phyloP scores from a whole-genome alignment of 768 basidiomycete genomes.

The Collybia sordida region DNA sequence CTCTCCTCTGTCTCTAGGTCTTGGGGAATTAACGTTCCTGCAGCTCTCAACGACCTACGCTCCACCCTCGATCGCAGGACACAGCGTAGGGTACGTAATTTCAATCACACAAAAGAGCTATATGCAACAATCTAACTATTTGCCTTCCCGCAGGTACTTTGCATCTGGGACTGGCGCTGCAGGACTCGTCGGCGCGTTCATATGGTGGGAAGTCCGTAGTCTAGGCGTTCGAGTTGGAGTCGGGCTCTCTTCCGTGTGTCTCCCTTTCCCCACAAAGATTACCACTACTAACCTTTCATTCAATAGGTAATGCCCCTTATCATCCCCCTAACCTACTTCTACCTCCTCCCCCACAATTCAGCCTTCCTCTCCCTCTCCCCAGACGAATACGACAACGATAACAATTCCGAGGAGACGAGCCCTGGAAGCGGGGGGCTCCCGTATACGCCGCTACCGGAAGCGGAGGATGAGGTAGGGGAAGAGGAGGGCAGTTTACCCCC shows the following conservation, averaged over 20 bases:
- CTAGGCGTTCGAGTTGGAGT: constrained; percentile 84
- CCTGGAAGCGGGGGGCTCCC: neutral
- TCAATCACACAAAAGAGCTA: too few relatives aligned
- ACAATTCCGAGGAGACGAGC: neutral
- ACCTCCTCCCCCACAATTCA: constrained; percentile 53
- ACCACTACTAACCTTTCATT: neutral
- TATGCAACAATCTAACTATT: neutral
- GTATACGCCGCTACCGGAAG: neutral
- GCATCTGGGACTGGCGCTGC: constrained; percentile 94
- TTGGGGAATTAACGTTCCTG: constrained; percentile 93
- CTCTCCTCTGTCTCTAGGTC: constrained; percentile 43
- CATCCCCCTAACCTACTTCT: constrained; percentile 74
- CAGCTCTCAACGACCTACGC: constrained; percentile 86
- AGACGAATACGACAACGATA: neutral
- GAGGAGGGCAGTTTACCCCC: constrained; percentile 2
- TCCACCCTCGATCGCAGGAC: constrained; percentile 67
- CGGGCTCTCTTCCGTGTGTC: constrained; percentile 74
- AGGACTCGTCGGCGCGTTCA: constrained; percentile 85
- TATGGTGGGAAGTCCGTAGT: constrained; percentile 93
- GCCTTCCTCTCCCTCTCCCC: neutral
- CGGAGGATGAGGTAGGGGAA: neutral
- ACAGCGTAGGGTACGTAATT: constrained; percentile 74
- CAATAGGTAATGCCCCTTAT: constrained; percentile 76
- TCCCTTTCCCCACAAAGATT: neutral
- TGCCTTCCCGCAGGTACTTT: constrained; percentile 66